Evolutionary conservation across 306 rosid genomes (phyloP).

Genomic region (Gillenia trifoliata): DNA sequence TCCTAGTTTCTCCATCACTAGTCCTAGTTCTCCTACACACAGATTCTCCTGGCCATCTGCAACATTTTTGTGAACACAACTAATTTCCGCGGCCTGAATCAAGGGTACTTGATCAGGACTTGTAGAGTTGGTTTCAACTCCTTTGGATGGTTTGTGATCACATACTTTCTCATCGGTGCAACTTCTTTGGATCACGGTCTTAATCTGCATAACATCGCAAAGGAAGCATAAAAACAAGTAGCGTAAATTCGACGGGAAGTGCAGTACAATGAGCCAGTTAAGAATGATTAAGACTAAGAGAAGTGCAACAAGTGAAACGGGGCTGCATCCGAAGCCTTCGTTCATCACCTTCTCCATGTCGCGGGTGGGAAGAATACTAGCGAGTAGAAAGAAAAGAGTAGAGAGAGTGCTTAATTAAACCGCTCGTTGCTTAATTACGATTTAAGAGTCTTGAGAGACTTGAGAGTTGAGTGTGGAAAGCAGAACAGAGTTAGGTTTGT

Average conservation of each 20-base stretch:
- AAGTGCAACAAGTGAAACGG: slow-evolving; percentile 6
- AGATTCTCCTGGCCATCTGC: neutral
- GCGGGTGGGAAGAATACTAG: neutral
- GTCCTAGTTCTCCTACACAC: slow-evolving; percentile 18
- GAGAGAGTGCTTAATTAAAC: neutral
- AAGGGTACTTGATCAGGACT: neutral
- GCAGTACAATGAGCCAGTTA: slow-evolving; percentile 5
- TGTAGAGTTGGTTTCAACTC: neutral
- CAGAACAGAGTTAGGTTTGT: neutral
- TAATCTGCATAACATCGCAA: neutral
- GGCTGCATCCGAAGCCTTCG: neutral
- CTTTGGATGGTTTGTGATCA: neutral
- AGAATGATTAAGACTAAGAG: neutral
- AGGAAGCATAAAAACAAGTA: neutral
- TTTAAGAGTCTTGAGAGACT: neutral
- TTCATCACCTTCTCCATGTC: slow-evolving; percentile 14
- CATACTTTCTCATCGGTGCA: neutral
- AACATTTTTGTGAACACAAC: neutral
- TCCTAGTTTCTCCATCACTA: slow-evolving; percentile 23
- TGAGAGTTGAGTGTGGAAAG: neutral
- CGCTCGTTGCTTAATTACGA: neutral
- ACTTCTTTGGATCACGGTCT: neutral
- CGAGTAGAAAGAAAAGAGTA: neutral
- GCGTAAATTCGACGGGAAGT: slow-evolving; percentile 9
- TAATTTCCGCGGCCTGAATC: neutral